Conservation (phyloP, 1,284 basidiomycete species). For the Inonotus hispidus region DNA sequence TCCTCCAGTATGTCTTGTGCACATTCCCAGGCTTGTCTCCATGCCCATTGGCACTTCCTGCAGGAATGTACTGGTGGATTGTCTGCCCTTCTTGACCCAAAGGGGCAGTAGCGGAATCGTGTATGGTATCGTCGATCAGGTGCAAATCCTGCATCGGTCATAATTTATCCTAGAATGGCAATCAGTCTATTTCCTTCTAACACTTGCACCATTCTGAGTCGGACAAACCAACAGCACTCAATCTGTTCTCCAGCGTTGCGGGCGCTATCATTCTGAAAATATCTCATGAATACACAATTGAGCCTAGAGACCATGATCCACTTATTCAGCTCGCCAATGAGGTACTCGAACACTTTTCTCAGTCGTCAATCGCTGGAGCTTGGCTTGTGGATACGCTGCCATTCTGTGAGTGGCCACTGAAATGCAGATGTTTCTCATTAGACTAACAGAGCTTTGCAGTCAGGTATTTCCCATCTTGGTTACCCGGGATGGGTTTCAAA, state of each 20-base stretch:
- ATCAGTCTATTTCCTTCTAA: too few species aligned
- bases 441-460: slow-evolving; percentile 25
- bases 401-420: slow-evolving; percentile 21
- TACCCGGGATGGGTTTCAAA: slow-evolving; percentile 44
- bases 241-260: slow-evolving; percentile 22
- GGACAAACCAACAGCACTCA: not conserved
- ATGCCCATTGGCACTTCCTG: too few species aligned
- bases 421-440: not conserved
- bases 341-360: slow-evolving; percentile 22
- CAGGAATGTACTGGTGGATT: too few species aligned
- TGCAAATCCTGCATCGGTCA: too few species aligned
- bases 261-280: slow-evolving; percentile 30
- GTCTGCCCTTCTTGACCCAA: too few species aligned
- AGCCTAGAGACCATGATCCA: slow-evolving; percentile 24
- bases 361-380: slow-evolving; percentile 23
- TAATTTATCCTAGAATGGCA: too few species aligned
- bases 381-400: slow-evolving; percentile 33
- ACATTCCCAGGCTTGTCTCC: too few species aligned
- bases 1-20: too few species aligned
- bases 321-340: slow-evolving; percentile 24
- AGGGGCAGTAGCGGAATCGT: too few species aligned
- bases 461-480: slow-evolving; percentile 41
- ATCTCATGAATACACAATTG: slow-evolving; percentile 30
- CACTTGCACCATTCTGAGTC: too few species aligned
- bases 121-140: too few species aligned